Base-by-base conservation (phyloP, 2,329 filamentous ascomycete genomes). In the Colletotrichum tofieldiae region DNA sequence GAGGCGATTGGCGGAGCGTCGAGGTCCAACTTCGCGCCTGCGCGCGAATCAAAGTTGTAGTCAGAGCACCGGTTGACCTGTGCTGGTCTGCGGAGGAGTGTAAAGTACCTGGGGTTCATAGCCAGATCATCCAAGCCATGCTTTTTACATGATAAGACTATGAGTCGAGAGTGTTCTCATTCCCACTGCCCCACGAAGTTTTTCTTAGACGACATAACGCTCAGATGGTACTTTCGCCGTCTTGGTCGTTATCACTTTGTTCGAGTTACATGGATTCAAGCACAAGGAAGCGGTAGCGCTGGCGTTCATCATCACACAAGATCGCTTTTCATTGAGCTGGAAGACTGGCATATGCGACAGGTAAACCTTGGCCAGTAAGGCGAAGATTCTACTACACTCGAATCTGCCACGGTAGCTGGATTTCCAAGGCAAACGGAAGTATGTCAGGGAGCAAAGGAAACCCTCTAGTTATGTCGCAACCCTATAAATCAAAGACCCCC, bases 1-100 rank as follows among this genome's bases (percentile, higher is more conserved):
- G 82, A 85, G 78, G 84, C 83, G 0, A 78, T 89, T 60, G 86
- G 86, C 0, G 83, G 83, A 12, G 58, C 67, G 3, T 18, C 60
- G n/a, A 51, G 67, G 52, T 26, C 39, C 16, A 73, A 73, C 49
- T 73, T 73, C 39, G 71, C 71, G 20, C 71, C 71, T 26, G 71
- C 60, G 5, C 47, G 71, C 11, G 47, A 73, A 49, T 61, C 71
- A 35, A 73, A 73, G 71, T 41, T 73, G 45, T 73, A 70, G 23
- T 26, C 23, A 26, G 60, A 26, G 14, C n/a, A 9, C 1, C 43
- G 5, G 9, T 23, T 20, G 32, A 12, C 4, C 16, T 58, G 35
- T 29, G 47, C 12, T 43, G 20, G 16, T 55, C 23, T 16, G 18
- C 1, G n/a, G 14, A 43, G 14, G n/a, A 41, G 26, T 71, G 65